Evolutionary conservation across 768 basidiomycete genomes (phyloP), one percentile per base, ranked within the genome.

Genomic region (Leccinum boreale): DNA sequence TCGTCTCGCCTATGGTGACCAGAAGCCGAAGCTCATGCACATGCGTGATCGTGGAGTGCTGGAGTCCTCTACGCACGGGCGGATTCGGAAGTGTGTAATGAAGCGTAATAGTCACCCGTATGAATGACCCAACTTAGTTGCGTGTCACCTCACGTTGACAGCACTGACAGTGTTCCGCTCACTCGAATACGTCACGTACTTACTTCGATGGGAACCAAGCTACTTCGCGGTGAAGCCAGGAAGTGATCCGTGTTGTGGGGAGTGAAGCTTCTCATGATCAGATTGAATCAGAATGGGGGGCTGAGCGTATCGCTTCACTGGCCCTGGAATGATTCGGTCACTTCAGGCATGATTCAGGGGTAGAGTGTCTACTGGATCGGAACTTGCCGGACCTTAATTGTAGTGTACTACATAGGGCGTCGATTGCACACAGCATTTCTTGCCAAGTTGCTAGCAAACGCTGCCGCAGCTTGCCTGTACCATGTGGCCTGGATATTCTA

Each of bases 101-200:
- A 29, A 55, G 58, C 44, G 55, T 58, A 61, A 56, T 15, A 14
- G 46, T 21, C 10, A 10, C 12, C 31, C 31, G 31, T 31, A 31
- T 11, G 31, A 29, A 29, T 36, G 23, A 19, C 52, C 39, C 46
- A 50, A n/a, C n/a, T n/a, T n/a, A n/a, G n/a, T n/a, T 23, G 19
- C 52, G 6, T 24, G 39, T 46, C 33, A 31, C 45, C 15, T 35
- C 14, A 15, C 14, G 14, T 35, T 35, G 31, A 33, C 31, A 33
- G 31, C 31, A 33, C 31, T 11, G 50, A 51, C 55, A 28, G 10
- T 11, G 45, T 47, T 6, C 8, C 24, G 26, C 35, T 48, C 29
- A 60, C 44, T 51, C 57, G 53, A 57, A 64, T 60, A 62, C 56
- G 61, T 67, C 71, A 57, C 33, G 31, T 53, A 26, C 50, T 35